Evolutionary conservation across 352 stramenopile species (phyloP).

Genomic region (Phytophthora kernoviae): DNA sequence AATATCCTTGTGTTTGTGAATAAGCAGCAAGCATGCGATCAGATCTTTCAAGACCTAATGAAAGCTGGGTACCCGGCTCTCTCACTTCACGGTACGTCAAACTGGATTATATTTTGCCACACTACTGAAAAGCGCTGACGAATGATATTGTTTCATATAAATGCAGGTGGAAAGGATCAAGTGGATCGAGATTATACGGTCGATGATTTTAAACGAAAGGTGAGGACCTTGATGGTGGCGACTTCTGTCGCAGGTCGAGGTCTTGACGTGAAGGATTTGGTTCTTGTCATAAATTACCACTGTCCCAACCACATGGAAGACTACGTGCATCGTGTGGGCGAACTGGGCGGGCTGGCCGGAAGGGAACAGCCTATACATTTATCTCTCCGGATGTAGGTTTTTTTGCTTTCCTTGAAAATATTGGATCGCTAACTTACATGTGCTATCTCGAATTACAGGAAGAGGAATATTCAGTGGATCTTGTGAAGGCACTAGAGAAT

Average conservation of each 20-base stretch:
- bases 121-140: background rate
- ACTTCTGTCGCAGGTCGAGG: slow-evolving; percentile 97
- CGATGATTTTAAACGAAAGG: slow-evolving; percentile 98
- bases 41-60: slow-evolving; percentile 97
- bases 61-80: slow-evolving; percentile 95
- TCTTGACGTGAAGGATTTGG: slow-evolving; percentile 98
- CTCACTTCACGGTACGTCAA: slow-evolving; percentile 93
- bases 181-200: slow-evolving; percentile 99
- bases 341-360: slow-evolving; percentile 95
- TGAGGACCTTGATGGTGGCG: slow-evolving; percentile 92
- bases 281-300: slow-evolving; percentile 99
- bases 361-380: slow-evolving; percentile 99
- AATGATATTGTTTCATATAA: slow-evolving; percentile 10
- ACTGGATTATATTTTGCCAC: background rate
- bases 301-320: slow-evolving; percentile 99
- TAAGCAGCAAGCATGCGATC: slow-evolving; percentile 97
- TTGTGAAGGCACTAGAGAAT: slow-evolving; percentile 96
- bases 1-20: slow-evolving; percentile 99
- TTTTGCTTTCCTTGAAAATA: background rate
- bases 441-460: slow-evolving; percentile 69
- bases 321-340: slow-evolving; percentile 98
- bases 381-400: slow-evolving; percentile 93
- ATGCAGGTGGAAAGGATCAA: slow-evolving; percentile 97
- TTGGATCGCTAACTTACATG: slow-evolving; percentile 11
- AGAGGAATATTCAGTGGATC: slow-evolving; percentile 96